phyloP scores from a whole-genome alignment of 345 rosid species.

The Citrus trifoliata region DNA sequence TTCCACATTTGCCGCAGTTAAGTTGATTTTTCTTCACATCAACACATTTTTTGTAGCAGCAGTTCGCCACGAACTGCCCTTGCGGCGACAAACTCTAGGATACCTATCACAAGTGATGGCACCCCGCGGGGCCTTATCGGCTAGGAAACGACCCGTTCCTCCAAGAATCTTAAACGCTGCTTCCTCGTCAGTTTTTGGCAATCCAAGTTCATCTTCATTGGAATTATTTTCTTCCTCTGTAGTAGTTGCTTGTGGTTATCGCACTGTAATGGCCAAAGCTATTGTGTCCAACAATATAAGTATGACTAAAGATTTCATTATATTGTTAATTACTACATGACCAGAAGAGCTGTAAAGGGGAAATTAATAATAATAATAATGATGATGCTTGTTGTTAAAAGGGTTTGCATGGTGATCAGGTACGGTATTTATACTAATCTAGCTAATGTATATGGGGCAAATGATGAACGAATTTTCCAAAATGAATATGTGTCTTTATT shows the following conservation, averaged over 20 bases:
- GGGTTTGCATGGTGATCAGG: neutral
- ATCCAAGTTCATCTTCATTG: neutral
- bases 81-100: slow-evolving; percentile 16
- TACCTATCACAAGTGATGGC: slow-evolving; percentile 16
- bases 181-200: neutral
- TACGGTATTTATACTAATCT: neutral
- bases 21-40: slow-evolving; percentile 12
- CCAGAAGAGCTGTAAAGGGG: neutral
- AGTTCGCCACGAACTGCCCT: slow-evolving; percentile 22
- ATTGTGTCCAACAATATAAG: neutral
- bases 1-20: slow-evolving; percentile 35
- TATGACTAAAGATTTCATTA: neutral
- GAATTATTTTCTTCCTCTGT: neutral
- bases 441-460: neutral
- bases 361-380: too few relatives aligned
- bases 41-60: slow-evolving; percentile 27
- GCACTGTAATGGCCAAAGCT: neutral
- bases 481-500: neutral
- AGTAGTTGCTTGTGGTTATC: neutral
- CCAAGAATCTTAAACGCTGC: neutral
- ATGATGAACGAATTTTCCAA: neutral
- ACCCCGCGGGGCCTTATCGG: neutral
- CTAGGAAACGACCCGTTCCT: slow-evolving; percentile 12
- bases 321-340: too few relatives aligned
- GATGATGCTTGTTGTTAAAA: neutral